Evolutionary conservation across 176 grass and related monocot species (phyloP).

Genomic region (Musa acuminata): DNA sequence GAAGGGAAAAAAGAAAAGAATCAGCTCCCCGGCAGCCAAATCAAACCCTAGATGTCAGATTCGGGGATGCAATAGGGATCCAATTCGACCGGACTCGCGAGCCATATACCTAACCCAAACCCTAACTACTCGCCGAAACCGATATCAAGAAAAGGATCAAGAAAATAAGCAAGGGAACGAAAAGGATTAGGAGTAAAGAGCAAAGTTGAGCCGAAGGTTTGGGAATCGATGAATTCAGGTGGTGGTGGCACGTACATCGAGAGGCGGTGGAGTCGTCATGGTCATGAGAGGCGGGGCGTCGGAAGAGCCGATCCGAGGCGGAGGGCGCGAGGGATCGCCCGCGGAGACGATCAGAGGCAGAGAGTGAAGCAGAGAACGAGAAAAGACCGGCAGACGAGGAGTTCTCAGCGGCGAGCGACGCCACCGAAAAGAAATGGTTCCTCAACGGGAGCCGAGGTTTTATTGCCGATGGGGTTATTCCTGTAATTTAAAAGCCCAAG

Average conservation of each 20-base stretch:
- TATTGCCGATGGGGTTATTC: not conserved
- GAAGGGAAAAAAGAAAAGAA: not conserved
- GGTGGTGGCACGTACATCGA: slow-evolving; percentile 2
- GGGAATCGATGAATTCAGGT: not conserved
- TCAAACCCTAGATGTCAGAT: not conserved
- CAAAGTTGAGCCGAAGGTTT: too few relatives aligned
- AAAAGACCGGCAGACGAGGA: not conserved
- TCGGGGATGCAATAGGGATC: not conserved
- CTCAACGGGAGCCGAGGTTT: not conserved
- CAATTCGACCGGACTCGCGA: not conserved
- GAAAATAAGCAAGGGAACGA: not conserved
- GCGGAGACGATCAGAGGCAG: not conserved
- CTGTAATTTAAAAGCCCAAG: not conserved
- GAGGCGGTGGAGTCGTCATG: slow-evolving; percentile 1
- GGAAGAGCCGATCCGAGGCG: not conserved
- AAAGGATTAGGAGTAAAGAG: not conserved
- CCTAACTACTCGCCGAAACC: not conserved
- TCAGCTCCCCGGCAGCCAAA: not conserved
- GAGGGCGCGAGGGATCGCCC: not conserved
- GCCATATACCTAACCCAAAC: not conserved
- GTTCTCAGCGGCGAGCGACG: not conserved
- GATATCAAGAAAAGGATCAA: too few relatives aligned
- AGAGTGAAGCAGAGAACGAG: not conserved
- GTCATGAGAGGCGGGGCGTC: not conserved
- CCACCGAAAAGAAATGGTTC: not conserved